A percentile compares a stretch with the other conserved stretches of the same genome.
These are phyloP conservation scores for Raddia distichophylla DNA, from an alignment of 176 grass and related monocot species.

Conservation along the genomic window DNA sequence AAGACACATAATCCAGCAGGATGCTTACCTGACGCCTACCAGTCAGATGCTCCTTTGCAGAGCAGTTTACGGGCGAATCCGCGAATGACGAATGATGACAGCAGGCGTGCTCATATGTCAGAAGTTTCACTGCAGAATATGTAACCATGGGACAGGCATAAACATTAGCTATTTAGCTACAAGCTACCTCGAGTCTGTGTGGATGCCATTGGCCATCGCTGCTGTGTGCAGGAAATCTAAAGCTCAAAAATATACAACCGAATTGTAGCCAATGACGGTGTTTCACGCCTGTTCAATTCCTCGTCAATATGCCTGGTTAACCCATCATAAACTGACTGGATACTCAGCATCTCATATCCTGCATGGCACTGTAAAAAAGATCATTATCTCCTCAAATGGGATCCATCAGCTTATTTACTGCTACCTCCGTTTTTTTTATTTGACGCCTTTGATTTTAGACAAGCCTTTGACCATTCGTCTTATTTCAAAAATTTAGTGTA, in stretches of 20 bases:
- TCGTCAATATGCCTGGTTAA: neutral
- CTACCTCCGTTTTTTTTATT: too few relatives aligned
- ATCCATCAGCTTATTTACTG: constrained; percentile 7
- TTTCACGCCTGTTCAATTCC: neutral
- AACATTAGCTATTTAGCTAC: neutral
- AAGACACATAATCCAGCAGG: neutral
- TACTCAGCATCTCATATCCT: neutral
- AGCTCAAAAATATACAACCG: neutral
- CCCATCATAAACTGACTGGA: neutral
- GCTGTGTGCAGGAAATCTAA: neutral
- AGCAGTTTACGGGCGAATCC: neutral
- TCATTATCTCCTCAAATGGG: neutral
- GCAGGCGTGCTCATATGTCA: neutral
- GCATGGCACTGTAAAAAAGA: neutral
- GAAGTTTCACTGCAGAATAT: neutral
- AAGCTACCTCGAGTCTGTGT: neutral
- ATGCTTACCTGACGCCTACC: neutral
- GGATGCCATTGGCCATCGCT: neutral
- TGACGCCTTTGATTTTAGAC: too few relatives aligned
- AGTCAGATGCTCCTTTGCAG: neutral
- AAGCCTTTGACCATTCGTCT: too few relatives aligned
- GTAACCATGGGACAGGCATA: neutral
- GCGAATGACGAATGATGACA: neutral
- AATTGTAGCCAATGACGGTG: neutral
- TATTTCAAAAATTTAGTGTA: too few relatives aligned